A percentile compares a stretch with the other conserved stretches of the same genome.
Conservation (phyloP, 2,329 filamentous ascomycete genomes). For the Exophiala alcalophila region DNA sequence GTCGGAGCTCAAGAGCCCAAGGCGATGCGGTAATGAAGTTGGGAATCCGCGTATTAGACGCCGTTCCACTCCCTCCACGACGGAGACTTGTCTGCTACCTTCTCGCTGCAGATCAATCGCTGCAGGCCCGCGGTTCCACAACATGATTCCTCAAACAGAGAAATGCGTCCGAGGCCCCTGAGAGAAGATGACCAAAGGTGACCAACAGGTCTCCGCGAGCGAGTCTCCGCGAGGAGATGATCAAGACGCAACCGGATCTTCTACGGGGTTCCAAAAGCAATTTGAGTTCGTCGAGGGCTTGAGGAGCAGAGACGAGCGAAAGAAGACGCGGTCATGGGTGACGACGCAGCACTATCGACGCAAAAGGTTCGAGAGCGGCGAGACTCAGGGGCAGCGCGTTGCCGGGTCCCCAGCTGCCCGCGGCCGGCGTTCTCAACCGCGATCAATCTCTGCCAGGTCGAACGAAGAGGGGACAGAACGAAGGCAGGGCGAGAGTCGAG, state of each 20-base stretch:
- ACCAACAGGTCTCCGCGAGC: not conserved
- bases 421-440: not conserved
- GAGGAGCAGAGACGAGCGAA: conserved; percentile 8
- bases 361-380: conserved; percentile 3
- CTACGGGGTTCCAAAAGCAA: conserved; percentile 2
- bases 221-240: not conserved
- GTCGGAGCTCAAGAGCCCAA: too few relatives aligned
- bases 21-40: too few relatives aligned
- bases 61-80: too few relatives aligned
- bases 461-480: not conserved
- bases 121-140: too few relatives aligned
- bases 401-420: not conserved
- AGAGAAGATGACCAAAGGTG: not conserved
- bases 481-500: not conserved
- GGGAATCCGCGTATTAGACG: too few relatives aligned
- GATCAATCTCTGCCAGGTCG: not conserved
- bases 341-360: conserved; percentile 19
- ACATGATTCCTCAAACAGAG: conserved; percentile 1
- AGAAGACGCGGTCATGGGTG: conserved; percentile 16
- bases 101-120: too few relatives aligned
- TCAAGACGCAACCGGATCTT: not conserved
- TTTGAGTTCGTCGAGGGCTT: conserved; percentile 17
- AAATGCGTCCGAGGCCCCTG: not conserved
- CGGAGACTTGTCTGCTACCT: too few relatives aligned
- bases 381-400: not conserved